Evolutionary conservation across 495 filamentous ascomycete species (phyloP), one percentile per base, ranked within the genome.

Genomic region (Trichocladium uniseriatum): DNA sequence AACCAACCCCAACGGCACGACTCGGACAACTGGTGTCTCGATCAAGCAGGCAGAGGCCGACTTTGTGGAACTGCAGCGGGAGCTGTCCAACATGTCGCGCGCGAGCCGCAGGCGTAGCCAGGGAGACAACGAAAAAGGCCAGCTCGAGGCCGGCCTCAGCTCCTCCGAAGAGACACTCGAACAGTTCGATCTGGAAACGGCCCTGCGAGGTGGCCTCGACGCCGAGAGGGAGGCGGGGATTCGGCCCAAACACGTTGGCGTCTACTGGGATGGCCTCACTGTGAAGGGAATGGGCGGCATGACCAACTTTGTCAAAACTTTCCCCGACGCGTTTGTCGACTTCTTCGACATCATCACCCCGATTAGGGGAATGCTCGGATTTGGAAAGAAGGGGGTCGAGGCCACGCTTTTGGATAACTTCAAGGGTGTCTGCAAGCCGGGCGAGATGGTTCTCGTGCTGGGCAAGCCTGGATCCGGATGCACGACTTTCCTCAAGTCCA

Each of bases 371-470:
- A 45, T 83, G n/a, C 62, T 87, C 1, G 80, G 81, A 0, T 61
- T 75, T 31, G 77, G 74, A 13, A 73, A 76, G 40, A 82, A 80
- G 52, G 81, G 79, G 2, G 69, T 71, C 43, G 83, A 89, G 59
- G 76, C 80, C 42, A 78, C 84, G 19, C 73, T 84, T 16, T 65
- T 87, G 40, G 65, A 76, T 47, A 64, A 64, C 28, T 79, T 79
- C 56, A 65, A 55, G 49, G 76, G 76, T 38, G 64, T 78, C 13
- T 70, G 72, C 28, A 81, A 82, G 53, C 81, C 86, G 0, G 90
- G 90, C 14, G 89, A 96, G 65, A 94, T 95, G 89, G 74, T 94
- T 1, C 69, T 96, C 16, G 90, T 96, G 9, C 73, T 96, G 16
- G 89, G 90, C 10, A 78, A 85, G 45, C 90, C 90, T 0, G 90